Conservation (phyloP, 345 rosid species). For the Gossypioides kirkii region DNA sequence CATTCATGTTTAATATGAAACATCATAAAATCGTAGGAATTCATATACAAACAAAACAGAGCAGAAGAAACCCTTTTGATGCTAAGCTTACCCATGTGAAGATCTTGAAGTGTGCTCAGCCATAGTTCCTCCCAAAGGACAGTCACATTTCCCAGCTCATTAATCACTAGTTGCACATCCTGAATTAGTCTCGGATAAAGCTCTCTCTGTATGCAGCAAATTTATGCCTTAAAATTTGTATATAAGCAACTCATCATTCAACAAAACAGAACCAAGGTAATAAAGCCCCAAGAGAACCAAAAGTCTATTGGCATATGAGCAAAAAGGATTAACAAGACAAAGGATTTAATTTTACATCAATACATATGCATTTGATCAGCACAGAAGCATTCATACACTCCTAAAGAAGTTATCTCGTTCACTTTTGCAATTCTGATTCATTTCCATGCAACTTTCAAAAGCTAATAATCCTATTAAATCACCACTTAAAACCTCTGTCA, state of each 20-base stretch:
- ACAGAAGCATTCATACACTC: not conserved
- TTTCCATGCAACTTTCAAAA: constrained; percentile 1
- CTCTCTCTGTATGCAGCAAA: constrained; percentile 53
- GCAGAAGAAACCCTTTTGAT: constrained; percentile 15
- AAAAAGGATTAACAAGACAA: not conserved
- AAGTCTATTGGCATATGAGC: not conserved
- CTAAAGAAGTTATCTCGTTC: not conserved
- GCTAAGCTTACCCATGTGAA: constrained; percentile 67
- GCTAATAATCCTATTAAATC: not conserved
- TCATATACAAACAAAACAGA: constrained; percentile 5
- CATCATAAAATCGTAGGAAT: not conserved
- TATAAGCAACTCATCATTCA: constrained; percentile 11
- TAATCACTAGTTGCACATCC: constrained; percentile 91
- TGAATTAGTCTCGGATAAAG: constrained; percentile 81
- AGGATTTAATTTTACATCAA: not conserved
- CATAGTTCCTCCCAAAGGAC: constrained; percentile 98
- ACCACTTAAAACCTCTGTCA: not conserved
- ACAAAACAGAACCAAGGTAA: constrained; percentile 13
- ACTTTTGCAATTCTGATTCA: not conserved
- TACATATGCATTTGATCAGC: not conserved
- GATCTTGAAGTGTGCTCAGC: constrained; percentile 95
- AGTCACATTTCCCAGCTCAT: constrained; percentile 81
- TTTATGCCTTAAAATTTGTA: constrained; percentile 15
- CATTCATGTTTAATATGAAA: not conserved
- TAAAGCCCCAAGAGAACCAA: not conserved